These are phyloP conservation scores for Globisporangium barbulae DNA, from an alignment of 352 stramenopile genomes.

Conservation along the genomic window DNA sequence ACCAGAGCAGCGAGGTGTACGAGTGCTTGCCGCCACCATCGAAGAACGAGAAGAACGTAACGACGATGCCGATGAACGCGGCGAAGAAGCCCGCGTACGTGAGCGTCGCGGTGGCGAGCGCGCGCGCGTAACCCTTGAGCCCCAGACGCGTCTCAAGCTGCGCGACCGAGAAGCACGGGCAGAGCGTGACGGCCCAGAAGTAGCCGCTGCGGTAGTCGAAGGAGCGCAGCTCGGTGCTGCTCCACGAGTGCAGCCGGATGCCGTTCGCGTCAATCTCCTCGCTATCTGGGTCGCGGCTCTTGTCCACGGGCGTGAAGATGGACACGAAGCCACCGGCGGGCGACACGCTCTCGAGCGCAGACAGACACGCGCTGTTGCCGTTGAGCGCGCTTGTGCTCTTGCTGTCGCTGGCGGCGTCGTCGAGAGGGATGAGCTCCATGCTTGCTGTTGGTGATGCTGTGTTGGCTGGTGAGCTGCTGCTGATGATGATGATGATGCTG, in stretches of 20 bases:
- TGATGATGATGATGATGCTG: not conserved
- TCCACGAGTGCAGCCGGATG: constrained; percentile 12
- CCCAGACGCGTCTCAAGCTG: constrained; percentile 10
- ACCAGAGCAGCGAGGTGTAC: constrained; percentile 4
- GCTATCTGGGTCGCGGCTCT: constrained; percentile 7
- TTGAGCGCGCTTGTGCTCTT: not conserved
- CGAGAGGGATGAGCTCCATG: constrained; percentile 4
- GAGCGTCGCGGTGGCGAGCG: not conserved
- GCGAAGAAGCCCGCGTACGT: constrained; percentile 9
- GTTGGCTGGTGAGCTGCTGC: not conserved
- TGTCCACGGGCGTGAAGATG: constrained; percentile 16
- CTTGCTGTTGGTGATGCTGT: not conserved
- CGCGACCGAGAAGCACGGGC: constrained; percentile 14
- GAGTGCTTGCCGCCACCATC: not conserved
- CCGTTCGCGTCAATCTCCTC: constrained; percentile 12
- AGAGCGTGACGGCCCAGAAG: constrained; percentile 14
- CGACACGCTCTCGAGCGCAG: constrained; percentile 4
- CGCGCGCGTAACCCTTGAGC: constrained; percentile 4
- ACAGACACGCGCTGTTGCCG: not conserved
- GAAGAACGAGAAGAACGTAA: constrained; percentile 14
- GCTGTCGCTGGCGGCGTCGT: not conserved
- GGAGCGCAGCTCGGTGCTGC: constrained; percentile 1
- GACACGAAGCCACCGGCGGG: constrained; percentile 12
- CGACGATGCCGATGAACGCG: not conserved
- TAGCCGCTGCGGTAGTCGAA: constrained; percentile 10